Percentiles rank a stretch among this genome's conserved stretches.
Conservation (phyloP, 2,329 filamentous ascomycete genomes). For the Aureobasidium namibiae region DNA sequence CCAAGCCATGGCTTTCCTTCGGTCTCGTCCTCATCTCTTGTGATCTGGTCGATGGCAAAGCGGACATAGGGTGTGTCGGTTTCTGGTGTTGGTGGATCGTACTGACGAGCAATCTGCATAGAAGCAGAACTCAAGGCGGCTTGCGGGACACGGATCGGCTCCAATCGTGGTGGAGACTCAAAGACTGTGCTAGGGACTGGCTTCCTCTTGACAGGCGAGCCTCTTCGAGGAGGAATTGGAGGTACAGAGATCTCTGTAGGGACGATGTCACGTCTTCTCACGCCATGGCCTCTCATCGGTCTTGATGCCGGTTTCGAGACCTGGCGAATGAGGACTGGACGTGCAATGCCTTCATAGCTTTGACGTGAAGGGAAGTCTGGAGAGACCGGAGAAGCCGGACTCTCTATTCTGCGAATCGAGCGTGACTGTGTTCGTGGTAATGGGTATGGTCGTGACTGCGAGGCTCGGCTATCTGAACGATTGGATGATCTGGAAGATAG, state of each 20-base stretch:
- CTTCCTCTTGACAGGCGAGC: constrained; percentile 22
- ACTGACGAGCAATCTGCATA: constrained; percentile 22
- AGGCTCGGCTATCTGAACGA: constrained; percentile 6
- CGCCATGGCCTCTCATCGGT: constrained; percentile 27
- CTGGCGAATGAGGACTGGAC: constrained; percentile 16
- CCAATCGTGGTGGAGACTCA: constrained; percentile 13
- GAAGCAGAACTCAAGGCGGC: constrained; percentile 23
- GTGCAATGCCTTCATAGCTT: constrained; percentile 20
- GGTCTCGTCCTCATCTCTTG: constrained; percentile 57
- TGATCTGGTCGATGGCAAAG: constrained; percentile 82
- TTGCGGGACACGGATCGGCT: constrained; percentile 6
- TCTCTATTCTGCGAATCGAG: constrained; percentile 15
- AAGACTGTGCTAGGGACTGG: constrained; percentile 27
- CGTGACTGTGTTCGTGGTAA: constrained; percentile 21
- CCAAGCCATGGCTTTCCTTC: constrained; percentile 6
- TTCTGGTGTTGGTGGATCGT: constrained; percentile 57
- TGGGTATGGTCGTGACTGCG: constrained; percentile 16
- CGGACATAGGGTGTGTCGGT: constrained; percentile 80
- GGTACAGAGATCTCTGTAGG: neutral
- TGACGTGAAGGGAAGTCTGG: constrained; percentile 21
- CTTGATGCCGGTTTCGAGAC: constrained; percentile 22
- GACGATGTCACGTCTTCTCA: constrained; percentile 17
- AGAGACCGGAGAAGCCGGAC: constrained; percentile 25
- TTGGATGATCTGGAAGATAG: constrained; percentile 31
- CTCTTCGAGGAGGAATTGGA: constrained; percentile 12